A percentile compares a stretch with the other conserved stretches of the same genome.
These are phyloP conservation scores for Schizopora paradoxa DNA, from an alignment of 1,284 basidiomycete genomes.

Conservation along the genomic window DNA sequence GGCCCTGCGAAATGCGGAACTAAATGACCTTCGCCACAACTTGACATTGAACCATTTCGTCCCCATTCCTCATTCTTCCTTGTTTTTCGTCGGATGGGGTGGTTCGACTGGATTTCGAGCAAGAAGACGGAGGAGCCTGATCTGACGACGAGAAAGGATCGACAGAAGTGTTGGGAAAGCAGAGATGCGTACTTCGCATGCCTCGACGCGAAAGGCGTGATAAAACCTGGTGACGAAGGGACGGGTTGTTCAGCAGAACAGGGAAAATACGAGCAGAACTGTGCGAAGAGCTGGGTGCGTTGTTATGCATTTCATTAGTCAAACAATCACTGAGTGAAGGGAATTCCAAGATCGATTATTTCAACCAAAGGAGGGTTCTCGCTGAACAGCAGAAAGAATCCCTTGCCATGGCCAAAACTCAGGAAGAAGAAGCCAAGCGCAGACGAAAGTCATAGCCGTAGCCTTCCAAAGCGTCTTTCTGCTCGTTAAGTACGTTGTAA, in stretches of 20 bases:
- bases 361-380: conserved; percentile 74
- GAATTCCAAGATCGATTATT: conserved; percentile 65
- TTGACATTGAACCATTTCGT: background rate
- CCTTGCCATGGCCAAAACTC: conserved; percentile 49
- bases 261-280: conserved; percentile 54
- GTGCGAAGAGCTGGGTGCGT: conserved; percentile 81
- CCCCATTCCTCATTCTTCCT: background rate
- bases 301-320: background rate
- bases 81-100: conserved; percentile 7
- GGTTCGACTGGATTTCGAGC: conserved; percentile 8
- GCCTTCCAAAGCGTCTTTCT: too few species aligned
- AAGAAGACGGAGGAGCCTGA: conserved; percentile 11
- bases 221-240: conserved; percentile 67
- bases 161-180: conserved; percentile 70
- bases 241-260: conserved; percentile 48
- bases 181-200: conserved; percentile 76
- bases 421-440: conserved; percentile 43
- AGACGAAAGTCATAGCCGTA: too few species aligned
- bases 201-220: conserved; percentile 55
- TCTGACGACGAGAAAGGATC: conserved; percentile 52
- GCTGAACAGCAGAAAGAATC: conserved; percentile 67
- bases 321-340: background rate
- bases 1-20: too few species aligned
- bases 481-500: too few species aligned
- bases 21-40: background rate